Evolutionary conservation across 805 yeast genomes (phyloP), one percentile per base, ranked within the genome.

Genomic region (Metschnikowia drakensbergensis): DNA sequence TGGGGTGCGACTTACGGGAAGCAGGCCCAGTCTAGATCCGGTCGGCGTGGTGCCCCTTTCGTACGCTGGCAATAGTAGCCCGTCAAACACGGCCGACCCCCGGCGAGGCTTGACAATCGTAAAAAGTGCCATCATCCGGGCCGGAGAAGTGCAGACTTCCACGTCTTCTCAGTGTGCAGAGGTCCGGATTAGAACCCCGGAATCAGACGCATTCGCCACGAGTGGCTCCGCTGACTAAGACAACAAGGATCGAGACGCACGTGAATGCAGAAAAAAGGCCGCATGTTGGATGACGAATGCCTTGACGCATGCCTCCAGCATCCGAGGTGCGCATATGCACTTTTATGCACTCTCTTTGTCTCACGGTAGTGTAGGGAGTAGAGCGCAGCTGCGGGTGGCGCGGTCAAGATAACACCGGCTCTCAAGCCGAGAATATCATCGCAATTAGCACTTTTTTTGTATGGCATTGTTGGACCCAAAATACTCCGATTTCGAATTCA

Each of bases 1-100:
- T 9, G 25, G 26, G 10, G 10, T 30, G 34, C 42, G 34, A 39
- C 28, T 39, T 39, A 13, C 26, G 29, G 28, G 13, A 28, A 13
- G 33, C 27, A 13, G 35, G 43, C 35, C 43, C 34, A 31, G 25
- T 31, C 36, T 40, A 39, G 44, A 32, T 44, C 38, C 47, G 22
- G 43, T 23, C 30, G 25, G 13, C 22, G 8, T 10, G 27, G 38
- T 36, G 5, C 33, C 33, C n/a, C 13, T 11, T 31, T 11, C 10
- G 33, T 7, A 11, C 13, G 10, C n/a, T 11, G 7, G 1, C 8
- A 3, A 11, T 10, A 9, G 33, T 31, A 3, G 33, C 13, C 33
- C 33, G 33, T 17, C 17, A 17, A 17, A 17, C 17, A 17, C 17
- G 17, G 17, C 17, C 17, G 17, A 17, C 17, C 17, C 17, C 17